Evolutionary conservation across 352 stramenopile species (phyloP), one percentile per base, ranked within the genome.

Genomic region (Detonula confervacea): DNA sequence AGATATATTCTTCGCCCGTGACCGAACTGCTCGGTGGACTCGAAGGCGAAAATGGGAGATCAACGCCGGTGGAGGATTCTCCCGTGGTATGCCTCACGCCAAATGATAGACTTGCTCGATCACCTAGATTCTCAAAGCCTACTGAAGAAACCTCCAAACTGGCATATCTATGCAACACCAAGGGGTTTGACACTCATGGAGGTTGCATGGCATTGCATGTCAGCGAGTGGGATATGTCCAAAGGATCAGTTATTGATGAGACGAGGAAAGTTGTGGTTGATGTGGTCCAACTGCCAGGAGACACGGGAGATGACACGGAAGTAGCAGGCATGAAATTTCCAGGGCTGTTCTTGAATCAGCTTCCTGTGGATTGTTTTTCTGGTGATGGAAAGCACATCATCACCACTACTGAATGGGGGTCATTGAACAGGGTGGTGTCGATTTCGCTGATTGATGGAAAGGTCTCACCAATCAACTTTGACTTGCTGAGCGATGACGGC

Each of bases 101-200:
- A 30, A 64, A 82, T 68, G 67, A 85, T 77, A 65, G 76, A 57
- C 72, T 88, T 33, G 76, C 83, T 49, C 63, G 87, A 46, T 91
- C 82, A 9, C 84, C 87, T 56, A 57, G 72, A 66, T 90, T 90
- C 52, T 80, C 82, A 42, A 75, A 67, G 0, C 39, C 46, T 16
- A 62, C 66, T 54, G 25, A 63, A 25, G 62, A 33, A 42, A 39
- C 44, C 42, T 61, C 59, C 18, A 79, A 73, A 25, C 60, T 92
- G 6, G 69, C 83, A 12, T 91, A 85, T 70, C 56, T 92, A 12
- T 77, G 56, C 20, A 83, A 82, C 29, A 68, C 75, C 29, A 42
- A 81, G 52, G 82, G 77, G 1, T 91, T 91, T 73, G 80, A 89
- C 39, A 87, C 84, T 18, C 87, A 92, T 57, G 76, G 76, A 73